phyloP scores from a whole-genome alignment of 2,329 filamentous ascomycete species.

The Epichloe coenophiala region DNA sequence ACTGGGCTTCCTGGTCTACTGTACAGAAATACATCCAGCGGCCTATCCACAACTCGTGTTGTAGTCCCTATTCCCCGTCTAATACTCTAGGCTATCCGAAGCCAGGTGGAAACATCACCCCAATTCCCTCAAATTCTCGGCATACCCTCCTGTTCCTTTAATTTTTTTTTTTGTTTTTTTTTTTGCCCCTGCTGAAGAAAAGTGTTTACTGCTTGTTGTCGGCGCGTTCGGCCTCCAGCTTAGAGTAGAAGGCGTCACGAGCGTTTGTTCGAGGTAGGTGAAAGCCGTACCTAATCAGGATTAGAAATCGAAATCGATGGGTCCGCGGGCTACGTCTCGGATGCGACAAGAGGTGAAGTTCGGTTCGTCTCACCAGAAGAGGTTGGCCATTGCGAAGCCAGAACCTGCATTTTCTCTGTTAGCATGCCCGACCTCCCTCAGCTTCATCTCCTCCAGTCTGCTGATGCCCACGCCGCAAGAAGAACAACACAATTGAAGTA shows the following conservation, averaged over 20 bases:
- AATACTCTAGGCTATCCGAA: background rate
- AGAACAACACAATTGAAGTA: background rate
- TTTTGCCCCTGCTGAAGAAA: background rate
- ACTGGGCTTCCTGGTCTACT: conserved; percentile 16
- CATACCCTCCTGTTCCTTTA: background rate
- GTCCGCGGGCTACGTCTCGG: background rate
- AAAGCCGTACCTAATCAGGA: conserved; percentile 40
- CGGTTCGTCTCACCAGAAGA: conserved; percentile 38
- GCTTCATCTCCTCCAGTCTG: background rate
- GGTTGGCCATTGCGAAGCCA: conserved; percentile 40
- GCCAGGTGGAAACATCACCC: conserved; percentile 1
- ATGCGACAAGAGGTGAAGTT: background rate
- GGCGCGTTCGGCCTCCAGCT: conserved; percentile 43
- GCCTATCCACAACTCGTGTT: conserved; percentile 13
- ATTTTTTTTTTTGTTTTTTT: background rate
- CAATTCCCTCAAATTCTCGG: background rate
- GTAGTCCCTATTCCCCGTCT: conserved; percentile 7
- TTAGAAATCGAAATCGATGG: background rate
- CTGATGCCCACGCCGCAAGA: background rate
- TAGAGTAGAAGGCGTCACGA: conserved; percentile 45
- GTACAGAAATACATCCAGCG: conserved; percentile 13
- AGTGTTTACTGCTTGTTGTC: conserved; percentile 17
- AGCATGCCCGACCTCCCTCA: conserved; percentile 14
- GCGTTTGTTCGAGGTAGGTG: conserved; percentile 46
- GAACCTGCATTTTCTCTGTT: conserved; percentile 28